phyloP scores from a whole-genome alignment of 208 protist species.

The Leishmania mexicana region DNA sequence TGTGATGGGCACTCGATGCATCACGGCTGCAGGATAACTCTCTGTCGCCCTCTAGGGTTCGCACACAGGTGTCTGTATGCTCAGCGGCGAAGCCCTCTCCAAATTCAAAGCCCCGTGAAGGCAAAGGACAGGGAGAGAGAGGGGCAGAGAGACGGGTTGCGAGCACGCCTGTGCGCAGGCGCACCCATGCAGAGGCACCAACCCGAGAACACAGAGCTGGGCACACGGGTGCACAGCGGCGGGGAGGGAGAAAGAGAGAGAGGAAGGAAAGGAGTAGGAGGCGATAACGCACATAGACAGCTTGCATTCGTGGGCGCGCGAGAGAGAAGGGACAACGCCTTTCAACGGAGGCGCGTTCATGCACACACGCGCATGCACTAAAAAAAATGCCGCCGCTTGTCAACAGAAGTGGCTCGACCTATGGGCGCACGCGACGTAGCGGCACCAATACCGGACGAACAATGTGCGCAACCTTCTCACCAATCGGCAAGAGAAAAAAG shows the following conservation, averaged over 20 bases:
- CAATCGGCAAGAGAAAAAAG: background rate
- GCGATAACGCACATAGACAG: background rate
- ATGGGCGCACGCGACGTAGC: background rate
- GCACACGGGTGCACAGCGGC: background rate
- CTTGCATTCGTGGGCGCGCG: background rate
- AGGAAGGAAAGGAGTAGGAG: background rate
- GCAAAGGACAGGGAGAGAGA: background rate
- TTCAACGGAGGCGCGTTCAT: background rate
- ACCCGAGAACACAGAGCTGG: no score
- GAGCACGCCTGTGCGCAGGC: no score
- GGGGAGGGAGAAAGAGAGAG: background rate
- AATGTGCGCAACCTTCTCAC: background rate
- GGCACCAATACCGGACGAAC: background rate
- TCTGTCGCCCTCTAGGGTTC: background rate
- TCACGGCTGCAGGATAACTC: background rate
- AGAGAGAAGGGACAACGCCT: background rate
- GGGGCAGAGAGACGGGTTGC: background rate
- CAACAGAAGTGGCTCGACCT: background rate
- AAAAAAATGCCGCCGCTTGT: background rate
- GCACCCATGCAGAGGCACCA: no score
- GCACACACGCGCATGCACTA: background rate
- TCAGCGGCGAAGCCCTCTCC: background rate
- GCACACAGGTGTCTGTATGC: background rate
- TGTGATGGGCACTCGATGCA: slow-evolving; percentile 28
- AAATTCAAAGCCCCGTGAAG: background rate